Evolutionary conservation across 345 rosid species (phyloP).

Genomic region (Brassica carinata): DNA sequence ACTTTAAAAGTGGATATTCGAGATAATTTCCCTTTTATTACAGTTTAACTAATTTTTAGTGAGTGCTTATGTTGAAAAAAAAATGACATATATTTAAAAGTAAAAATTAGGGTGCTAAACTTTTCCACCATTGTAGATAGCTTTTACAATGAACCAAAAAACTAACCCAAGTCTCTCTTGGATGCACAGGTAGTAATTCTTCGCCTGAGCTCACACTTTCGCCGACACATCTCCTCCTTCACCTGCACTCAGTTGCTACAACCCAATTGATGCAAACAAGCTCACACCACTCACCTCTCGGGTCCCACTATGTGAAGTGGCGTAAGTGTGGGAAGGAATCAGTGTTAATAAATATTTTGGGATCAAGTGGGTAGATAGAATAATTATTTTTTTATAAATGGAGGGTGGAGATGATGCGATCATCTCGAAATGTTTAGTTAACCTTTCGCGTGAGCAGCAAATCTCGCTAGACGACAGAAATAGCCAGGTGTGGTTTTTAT

Average conservation of each 20-base stretch:
- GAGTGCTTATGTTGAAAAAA: too few relatives aligned
- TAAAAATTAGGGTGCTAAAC: too few relatives aligned
- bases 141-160: too few relatives aligned
- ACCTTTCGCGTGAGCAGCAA: background rate
- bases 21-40: too few relatives aligned
- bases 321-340: background rate
- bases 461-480: background rate
- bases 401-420: background rate
- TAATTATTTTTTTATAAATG: background rate
- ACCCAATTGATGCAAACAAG: conserved; percentile 47
- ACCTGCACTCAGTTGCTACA: conserved; percentile 25
- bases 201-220: conserved; percentile 31
- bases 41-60: too few relatives aligned
- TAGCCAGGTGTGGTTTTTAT: background rate
- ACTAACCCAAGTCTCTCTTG: conserved; percentile 26
- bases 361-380: background rate
- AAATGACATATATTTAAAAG: too few relatives aligned
- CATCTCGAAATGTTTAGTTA: background rate
- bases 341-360: background rate
- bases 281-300: conserved; percentile 54
- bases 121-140: too few relatives aligned
- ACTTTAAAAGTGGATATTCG: too few relatives aligned
- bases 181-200: conserved; percentile 18
- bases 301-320: conserved; percentile 47
- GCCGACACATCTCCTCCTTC: background rate